Percentiles rank a stretch among this genome's conserved stretches.
These are phyloP conservation scores for Arachis hypogaea DNA, from an alignment of 306 rosid genomes.

Conservation along the genomic window DNA sequence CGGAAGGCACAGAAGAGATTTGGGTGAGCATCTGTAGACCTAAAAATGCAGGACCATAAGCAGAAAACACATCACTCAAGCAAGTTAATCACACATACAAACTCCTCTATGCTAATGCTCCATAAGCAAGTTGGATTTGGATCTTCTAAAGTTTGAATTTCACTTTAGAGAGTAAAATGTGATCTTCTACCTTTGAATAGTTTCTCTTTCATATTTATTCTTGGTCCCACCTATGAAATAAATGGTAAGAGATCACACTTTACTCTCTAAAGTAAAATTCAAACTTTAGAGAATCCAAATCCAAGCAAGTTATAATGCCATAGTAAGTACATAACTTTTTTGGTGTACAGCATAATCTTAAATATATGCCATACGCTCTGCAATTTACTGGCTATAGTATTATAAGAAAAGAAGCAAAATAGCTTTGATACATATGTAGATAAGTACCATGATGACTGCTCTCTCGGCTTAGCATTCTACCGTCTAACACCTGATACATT, in stretches of 20 bases:
- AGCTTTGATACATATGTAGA: conserved; percentile 17
- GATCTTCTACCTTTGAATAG: too few species aligned
- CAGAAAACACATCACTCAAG: conserved; percentile 38
- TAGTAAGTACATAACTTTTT: not conserved
- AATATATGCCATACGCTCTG: conserved; percentile 2
- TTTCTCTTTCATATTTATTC: too few species aligned
- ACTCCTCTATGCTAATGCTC: conserved; percentile 29
- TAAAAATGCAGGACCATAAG: conserved; percentile 45
- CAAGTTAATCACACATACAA: conserved; percentile 7
- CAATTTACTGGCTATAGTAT: not conserved
- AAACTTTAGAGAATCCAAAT: too few species aligned
- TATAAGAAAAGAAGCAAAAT: conserved; percentile 6
- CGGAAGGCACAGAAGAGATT: conserved; percentile 43
- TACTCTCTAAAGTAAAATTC: too few species aligned
- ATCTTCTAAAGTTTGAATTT: too few species aligned
- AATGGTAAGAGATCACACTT: too few species aligned
- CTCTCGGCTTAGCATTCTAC: conserved; percentile 44
- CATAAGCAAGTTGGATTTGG: conserved; percentile 11
- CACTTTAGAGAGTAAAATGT: too few species aligned
- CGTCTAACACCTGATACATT: conserved; percentile 50
- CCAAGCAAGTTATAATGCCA: conserved; percentile 17
- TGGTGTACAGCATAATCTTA: conserved; percentile 14
- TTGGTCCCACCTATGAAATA: too few species aligned
- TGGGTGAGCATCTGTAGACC: conserved; percentile 59
- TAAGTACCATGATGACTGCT: conserved; percentile 63